Base-by-base conservation (phyloP, 2,329 filamentous ascomycete species). In the Apiospora malaysiana region DNA sequence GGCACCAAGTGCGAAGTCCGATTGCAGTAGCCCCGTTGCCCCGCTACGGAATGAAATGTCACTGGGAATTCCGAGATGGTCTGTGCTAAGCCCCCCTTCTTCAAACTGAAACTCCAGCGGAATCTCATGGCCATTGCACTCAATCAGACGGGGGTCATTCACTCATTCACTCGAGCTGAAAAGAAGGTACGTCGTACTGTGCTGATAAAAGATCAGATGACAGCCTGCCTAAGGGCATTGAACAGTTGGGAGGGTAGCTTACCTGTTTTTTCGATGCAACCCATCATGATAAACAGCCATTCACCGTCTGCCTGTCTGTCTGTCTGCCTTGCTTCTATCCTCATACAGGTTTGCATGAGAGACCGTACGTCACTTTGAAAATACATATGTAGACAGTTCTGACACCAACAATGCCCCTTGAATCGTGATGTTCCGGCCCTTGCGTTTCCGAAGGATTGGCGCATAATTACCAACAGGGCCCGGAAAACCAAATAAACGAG, bases 21-120 rank as follows among this genome's bases (percentile, higher is more conserved):
- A 14, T 45, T 16, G 12, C 42, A 18, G 14, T 45, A 16, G 21
- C 45, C 18, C 8, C 18, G 45, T 6, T 8, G 32, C 27, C 56
- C 56, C 56, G 56, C 56, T 63, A 32, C 56, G 32, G 56, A 37
- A 37, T 63, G 6, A 8, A 9, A 23, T 51, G 25, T 47, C 21
- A 47, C 45, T 46, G 8, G 21, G 18, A 46, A 21, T 7, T 46
- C 4, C 18, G 45, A n/a, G 45, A 47, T 63, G 56, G 56, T 63
- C 18, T n/a, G 56, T 63, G 27, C 18, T 63, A 8, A 4, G 7
- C 56, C 21, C 32, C 56, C 51, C 18, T 18, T 27, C 16, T 63
- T 40, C 21, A n/a, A 40, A 21, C 56, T 63, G 56, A 63, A 63
- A 63, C 56, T 63, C 56, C 32, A 63, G 32, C 21, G 32, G 56